Evolutionary conservation across 805 yeast species (phyloP).

Genomic region (Saturnispora halmiae): DNA sequence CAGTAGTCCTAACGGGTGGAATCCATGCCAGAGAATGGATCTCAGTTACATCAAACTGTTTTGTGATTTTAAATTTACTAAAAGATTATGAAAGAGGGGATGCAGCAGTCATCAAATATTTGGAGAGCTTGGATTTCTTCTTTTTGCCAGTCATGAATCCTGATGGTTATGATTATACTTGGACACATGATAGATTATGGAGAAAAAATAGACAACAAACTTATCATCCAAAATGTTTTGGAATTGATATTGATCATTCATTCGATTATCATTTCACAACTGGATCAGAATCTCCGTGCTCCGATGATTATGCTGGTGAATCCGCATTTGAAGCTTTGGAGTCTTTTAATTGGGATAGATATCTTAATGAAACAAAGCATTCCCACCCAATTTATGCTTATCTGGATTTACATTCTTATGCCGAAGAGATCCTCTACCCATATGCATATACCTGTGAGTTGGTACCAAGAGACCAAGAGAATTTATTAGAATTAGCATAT

Average conservation of each 20-base stretch:
- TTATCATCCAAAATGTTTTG: slow-evolving; percentile 55
- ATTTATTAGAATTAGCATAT: slow-evolving; percentile 69
- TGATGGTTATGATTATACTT: slow-evolving; percentile 80
- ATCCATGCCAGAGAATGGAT: slow-evolving; percentile 91
- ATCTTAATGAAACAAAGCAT: slow-evolving; percentile 39
- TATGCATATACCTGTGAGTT: slow-evolving; percentile 72
- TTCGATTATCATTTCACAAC: slow-evolving; percentile 65
- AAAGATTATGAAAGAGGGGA: slow-evolving; percentile 35
- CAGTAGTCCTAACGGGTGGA: slow-evolving; percentile 75
- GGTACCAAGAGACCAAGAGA: slow-evolving; percentile 71
- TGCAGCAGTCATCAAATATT: slow-evolving; percentile 34
- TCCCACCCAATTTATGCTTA: slow-evolving; percentile 64
- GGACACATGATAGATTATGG: slow-evolving; percentile 80
- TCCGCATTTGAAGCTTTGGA: slow-evolving; percentile 59
- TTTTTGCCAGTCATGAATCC: slow-evolving; percentile 83
- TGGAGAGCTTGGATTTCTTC: slow-evolving; percentile 57
- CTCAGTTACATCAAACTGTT: slow-evolving; percentile 60
- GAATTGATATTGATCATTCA: slow-evolving; percentile 82
- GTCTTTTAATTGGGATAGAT: slow-evolving; percentile 39
- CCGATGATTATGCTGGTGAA: slow-evolving; percentile 77
- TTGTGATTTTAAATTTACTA: slow-evolving; percentile 40
- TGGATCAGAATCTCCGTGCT: slow-evolving; percentile 60
- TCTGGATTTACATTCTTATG: slow-evolving; percentile 75
- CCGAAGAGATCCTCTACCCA: slow-evolving; percentile 76
- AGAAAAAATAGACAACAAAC: slow-evolving; percentile 79